Evolutionary conservation across 2,329 filamentous ascomycete genomes (phyloP), one percentile per base, ranked within the genome.

Genomic region (Colletotrichum aenigma): DNA sequence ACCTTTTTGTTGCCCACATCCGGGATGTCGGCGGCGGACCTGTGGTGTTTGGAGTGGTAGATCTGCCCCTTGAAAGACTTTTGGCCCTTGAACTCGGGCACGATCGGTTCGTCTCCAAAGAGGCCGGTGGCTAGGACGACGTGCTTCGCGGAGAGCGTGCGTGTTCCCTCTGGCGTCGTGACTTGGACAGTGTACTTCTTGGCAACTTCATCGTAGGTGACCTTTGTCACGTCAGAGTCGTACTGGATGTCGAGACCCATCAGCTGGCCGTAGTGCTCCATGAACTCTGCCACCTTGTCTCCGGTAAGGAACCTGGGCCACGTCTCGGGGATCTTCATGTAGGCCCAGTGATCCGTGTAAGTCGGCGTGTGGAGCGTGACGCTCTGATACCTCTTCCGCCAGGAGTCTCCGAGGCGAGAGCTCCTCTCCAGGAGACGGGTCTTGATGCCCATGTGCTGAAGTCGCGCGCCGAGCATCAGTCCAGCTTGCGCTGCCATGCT

Each of bases 241-340:
- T 83, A 82, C 83, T 87, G 86, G 4, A 89, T 82, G 75, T 89
- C 88, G 55, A 90, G 82, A 55, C 87, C 85, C 84, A 90, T 88
- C 6, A 87, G 80, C n/a, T 80, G 84, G 4, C 85, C 85, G 70
- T 89, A 90, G 2, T 83, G 82, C 70, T 88, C 87, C 48, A 89
- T 86, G 82, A 88, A 90, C 64, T 86, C 84, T 7, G 83, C 86
- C 0, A 90, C 82, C 43, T 89, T 87, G 71, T 89, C 85, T 68
- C 87, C 86, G 0, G 84, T 83, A 1, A 86, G 86, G 76, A 86
- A 81, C 52, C 70, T 67, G 4, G 80, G 80, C 78, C 79, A 82
- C 28, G 78, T 77, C 12, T 77, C 48, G 9, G 79, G 80, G 65
- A 78, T 80, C 18, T 78, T 77, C 15, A 81, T 66, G 66, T 77